phyloP scores from a whole-genome alignment of 1,139 yeast genomes.

The Protomyces inouyei region DNA sequence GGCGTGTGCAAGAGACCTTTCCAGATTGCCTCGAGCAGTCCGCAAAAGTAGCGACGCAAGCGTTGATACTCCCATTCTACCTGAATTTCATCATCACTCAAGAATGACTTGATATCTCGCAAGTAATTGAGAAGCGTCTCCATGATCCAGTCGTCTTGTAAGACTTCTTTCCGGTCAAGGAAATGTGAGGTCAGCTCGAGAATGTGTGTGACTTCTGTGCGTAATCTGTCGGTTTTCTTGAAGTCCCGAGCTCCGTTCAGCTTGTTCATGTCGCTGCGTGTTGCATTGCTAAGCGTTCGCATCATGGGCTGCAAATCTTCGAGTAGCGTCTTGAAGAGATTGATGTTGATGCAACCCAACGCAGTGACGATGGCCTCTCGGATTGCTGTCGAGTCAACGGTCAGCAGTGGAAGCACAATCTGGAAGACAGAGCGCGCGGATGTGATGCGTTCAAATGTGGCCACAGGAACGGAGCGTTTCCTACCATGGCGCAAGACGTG shows the following conservation, averaged over 20 bases:
- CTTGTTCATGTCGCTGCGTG: constrained; percentile 34
- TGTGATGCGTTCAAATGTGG: constrained; percentile 54
- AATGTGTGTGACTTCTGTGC: constrained; percentile 76
- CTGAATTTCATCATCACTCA: constrained; percentile 58
- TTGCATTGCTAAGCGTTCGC: constrained; percentile 49
- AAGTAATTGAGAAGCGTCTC: constrained; percentile 60
- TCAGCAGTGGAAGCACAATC: constrained; percentile 77
- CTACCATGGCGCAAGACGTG: constrained; percentile 50
- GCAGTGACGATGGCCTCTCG: constrained; percentile 85
- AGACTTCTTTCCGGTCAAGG: constrained; percentile 49
- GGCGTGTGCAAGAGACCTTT: constrained; percentile 46
- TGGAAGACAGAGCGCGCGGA: constrained; percentile 87
- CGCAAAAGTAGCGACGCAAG: constrained; percentile 74
- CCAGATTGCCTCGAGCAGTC: constrained; percentile 65
- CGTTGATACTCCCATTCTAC: constrained; percentile 67
- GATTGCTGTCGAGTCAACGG: constrained; percentile 63
- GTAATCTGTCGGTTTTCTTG: constrained; percentile 49
- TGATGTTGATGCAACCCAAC: constrained; percentile 80
- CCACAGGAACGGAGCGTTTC: constrained; percentile 51
- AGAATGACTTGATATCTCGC: constrained; percentile 59
- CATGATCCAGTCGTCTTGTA: constrained; percentile 65
- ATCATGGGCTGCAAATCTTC: constrained; percentile 69
- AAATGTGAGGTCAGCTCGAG: constrained; percentile 67
- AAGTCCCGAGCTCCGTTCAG: constrained; percentile 31
- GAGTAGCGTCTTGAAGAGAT: constrained; percentile 74